Base-by-base conservation (phyloP, 108 stramenopile species). In the Cyclotella atomus region DNA sequence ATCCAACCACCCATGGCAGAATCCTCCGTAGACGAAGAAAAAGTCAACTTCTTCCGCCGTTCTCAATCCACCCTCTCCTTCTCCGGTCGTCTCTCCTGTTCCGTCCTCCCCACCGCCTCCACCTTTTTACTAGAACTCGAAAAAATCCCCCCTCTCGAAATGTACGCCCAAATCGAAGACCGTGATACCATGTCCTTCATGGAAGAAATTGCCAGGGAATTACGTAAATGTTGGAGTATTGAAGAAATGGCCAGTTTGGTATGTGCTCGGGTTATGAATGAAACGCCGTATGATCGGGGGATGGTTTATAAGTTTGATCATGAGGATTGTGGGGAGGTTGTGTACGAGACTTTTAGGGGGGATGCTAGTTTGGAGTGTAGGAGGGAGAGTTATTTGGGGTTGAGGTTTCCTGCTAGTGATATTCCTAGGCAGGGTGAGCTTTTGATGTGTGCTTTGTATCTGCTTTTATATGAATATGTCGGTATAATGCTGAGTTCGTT, bases 231-330 rank as follows among this genome's bases (percentile, higher is more conserved):
- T 20, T 73, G 71, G 71, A 49, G 46, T 33, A 73, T 73, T 0
- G 71, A 73, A 41, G 71, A 73, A 33, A 73, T 73, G 71, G 71
- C 71, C 20, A n/a, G 32, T 1, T 20, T 73, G 15, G 71, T 73
- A 2, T 73, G 71, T 65, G 45, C 43, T 38, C 47, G 71, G 16
- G 45, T 73, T 49, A 73, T 73, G 71, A 29, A 33, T 0, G 71
- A 73, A 33, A 73, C 71, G 28, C 71, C 71, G 21, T 75, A 75
- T 16, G 74, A 75, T 59, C 36, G 74, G 15, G 74, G 74, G 8
- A 75, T 75, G 52, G 52, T 75, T 1, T 75, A 75, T 19, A 15
- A 52, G 21, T 75, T 75, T 34, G 74, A 75, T 44, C 64, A 38
- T 27, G 74, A 75, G 20, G 68, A 60, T 29, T 49, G 34, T 23